Percentiles rank a stretch among this genome's conserved stretches.
phyloP scores from a whole-genome alignment of 306 rosid genomes.

The Abrus pulchellus region DNA sequence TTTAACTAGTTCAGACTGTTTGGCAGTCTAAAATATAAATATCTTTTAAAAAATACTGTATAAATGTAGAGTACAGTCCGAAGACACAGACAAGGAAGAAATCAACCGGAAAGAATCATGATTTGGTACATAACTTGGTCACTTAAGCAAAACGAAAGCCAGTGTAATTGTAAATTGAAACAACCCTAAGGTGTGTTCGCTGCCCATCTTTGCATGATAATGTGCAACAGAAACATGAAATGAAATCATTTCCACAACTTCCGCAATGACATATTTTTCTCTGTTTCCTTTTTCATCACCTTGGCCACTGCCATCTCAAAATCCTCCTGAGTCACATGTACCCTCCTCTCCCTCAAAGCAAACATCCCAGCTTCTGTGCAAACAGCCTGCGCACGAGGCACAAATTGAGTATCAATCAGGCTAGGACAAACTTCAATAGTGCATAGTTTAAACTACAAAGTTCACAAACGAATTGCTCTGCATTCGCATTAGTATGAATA shows the following conservation, averaged over 20 bases:
- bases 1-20: constrained; percentile 2
- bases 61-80: neutral
- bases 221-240: constrained; percentile 34
- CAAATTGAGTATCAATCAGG: neutral
- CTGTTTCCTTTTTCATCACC: constrained; percentile 99
- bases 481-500: neutral
- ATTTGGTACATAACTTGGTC: constrained; percentile 48
- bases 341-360: constrained; percentile 96
- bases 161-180: constrained; percentile 31
- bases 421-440: neutral
- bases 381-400: constrained; percentile 74
- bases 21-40: neutral
- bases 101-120: constrained; percentile 33
- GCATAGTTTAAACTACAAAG: neutral
- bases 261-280: constrained; percentile 95
- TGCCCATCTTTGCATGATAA: constrained; percentile 40
- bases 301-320: constrained; percentile 99
- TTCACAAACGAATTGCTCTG: neutral
- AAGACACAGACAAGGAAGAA: constrained; percentile 32
- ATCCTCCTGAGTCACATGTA: constrained; percentile 96
- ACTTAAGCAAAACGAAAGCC: constrained; percentile 41
- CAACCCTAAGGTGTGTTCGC: constrained; percentile 31
- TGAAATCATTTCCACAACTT: constrained; percentile 90
- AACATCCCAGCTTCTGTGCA: constrained; percentile 99
- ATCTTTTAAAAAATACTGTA: neutral